Evolutionary conservation across 371 early-diverging fungal species (phyloP).

Genomic region (Nematocida parisii): DNA sequence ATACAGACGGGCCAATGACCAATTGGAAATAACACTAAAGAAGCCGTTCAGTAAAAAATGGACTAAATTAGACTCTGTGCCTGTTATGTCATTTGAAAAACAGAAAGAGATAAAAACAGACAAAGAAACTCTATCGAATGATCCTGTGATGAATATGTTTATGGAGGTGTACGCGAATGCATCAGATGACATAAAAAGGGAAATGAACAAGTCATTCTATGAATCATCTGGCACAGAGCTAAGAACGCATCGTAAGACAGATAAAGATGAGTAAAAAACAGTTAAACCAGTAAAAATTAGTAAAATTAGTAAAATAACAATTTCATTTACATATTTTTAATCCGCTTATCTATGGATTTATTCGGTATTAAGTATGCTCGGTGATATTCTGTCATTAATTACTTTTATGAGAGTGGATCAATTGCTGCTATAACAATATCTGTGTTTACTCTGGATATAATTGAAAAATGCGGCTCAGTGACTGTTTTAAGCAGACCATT

Average conservation of each 20-base stretch:
- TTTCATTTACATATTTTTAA: too few relatives aligned
- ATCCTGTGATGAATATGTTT: constrained; percentile 53
- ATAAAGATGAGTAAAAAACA: background rate
- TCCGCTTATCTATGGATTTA: too few relatives aligned
- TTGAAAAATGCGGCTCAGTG: constrained; percentile 57
- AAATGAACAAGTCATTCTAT: constrained; percentile 55
- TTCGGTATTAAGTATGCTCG: too few relatives aligned
- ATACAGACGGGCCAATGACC: background rate
- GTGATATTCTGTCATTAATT: too few relatives aligned
- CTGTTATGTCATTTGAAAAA: constrained; percentile 22
- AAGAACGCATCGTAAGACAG: constrained; percentile 19
- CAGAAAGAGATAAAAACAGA: constrained; percentile 10
- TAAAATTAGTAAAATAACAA: too few relatives aligned
- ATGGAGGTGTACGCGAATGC: constrained; percentile 42
- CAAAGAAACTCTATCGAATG: constrained; percentile 5
- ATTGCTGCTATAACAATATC: constrained; percentile 48
- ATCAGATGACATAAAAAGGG: constrained; percentile 29
- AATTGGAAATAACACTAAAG: constrained; percentile 39
- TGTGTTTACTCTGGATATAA: constrained; percentile 54
- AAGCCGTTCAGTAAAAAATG: constrained; percentile 29
- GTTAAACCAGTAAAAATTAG: too few relatives aligned
- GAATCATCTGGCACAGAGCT: constrained; percentile 49
- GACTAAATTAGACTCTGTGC: background rate
- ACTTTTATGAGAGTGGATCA: constrained; percentile 37
- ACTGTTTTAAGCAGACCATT: constrained; percentile 63